phyloP scores from a whole-genome alignment of 78 protist species.

The Thecamonas trahens region DNA sequence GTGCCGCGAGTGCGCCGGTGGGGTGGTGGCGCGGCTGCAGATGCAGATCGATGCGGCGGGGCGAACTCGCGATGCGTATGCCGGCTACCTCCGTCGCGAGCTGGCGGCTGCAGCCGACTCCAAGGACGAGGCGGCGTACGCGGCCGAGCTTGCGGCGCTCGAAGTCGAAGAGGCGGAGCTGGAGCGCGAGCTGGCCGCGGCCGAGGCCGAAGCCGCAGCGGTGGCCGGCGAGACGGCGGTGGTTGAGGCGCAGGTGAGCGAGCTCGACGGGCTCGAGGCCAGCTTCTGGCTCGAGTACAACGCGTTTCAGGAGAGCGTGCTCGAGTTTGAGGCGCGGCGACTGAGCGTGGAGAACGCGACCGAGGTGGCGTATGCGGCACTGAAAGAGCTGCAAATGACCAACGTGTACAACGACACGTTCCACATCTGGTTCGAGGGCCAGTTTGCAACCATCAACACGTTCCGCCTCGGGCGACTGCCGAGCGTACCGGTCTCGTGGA shows the following conservation, averaged over 20 bases:
- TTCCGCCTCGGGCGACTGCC: constrained; percentile 74
- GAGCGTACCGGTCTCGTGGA: constrained; percentile 60
- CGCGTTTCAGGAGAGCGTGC: constrained; percentile 27
- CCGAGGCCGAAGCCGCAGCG: background rate
- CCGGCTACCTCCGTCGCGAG: background rate
- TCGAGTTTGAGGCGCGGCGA: constrained; percentile 18
- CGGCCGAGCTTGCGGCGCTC: background rate
- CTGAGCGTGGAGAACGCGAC: constrained; percentile 12
- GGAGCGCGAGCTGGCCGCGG: background rate
- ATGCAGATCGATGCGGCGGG: background rate
- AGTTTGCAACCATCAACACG: constrained; percentile 80
- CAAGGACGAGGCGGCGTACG: background rate
- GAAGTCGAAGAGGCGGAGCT: constrained; percentile 9
- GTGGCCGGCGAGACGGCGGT: background rate
- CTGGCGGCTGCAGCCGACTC: background rate
- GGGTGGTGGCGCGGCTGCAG: background rate
- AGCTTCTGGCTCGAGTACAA: constrained; percentile 20
- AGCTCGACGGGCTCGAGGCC: constrained; percentile 2
- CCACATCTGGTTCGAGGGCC: constrained; percentile 67
- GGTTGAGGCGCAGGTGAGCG: background rate
- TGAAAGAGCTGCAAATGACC: constrained; percentile 49
- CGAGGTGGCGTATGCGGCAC: constrained; percentile 20
- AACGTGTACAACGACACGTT: constrained; percentile 78
- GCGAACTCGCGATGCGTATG: background rate
- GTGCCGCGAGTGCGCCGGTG: constrained; percentile 26